Percentiles rank a stretch among this genome's conserved stretches.
Conservation (phyloP, 2,329 filamentous ascomycete species). For the Nemania sp. region DNA sequence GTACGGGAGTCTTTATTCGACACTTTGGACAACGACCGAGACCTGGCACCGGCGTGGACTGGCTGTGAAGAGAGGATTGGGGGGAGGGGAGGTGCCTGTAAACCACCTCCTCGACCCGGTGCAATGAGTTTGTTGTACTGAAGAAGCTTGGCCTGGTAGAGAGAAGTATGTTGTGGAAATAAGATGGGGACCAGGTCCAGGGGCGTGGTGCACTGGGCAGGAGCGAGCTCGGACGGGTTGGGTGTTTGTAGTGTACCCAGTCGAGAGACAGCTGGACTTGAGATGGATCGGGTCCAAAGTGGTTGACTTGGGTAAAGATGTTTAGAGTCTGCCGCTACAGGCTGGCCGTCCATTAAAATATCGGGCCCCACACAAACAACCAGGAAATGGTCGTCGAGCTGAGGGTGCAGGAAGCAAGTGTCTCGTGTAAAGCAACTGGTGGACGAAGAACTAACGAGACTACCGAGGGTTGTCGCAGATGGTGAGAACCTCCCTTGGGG, state of each 20-base stretch:
- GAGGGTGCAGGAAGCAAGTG: conserved; percentile 39
- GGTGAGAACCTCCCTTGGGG: conserved; percentile 17
- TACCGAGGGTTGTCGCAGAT: conserved; percentile 16
- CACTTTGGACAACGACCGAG: conserved; percentile 71
- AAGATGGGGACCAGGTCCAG: conserved; percentile 68
- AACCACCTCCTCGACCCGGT: conserved; percentile 64
- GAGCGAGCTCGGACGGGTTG: conserved; percentile 41
- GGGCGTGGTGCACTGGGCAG: conserved; percentile 54
- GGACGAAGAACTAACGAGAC: conserved; percentile 8
- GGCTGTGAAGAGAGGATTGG: conserved; percentile 67
- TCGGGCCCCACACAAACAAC: conserved; percentile 48
- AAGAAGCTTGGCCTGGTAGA: conserved; percentile 72
- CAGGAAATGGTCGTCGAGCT: conserved; percentile 40
- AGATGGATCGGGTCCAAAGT: conserved; percentile 56
- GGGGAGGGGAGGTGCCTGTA: conserved; percentile 67
- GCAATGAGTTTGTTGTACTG: conserved; percentile 75
- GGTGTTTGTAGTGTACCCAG: conserved; percentile 46
- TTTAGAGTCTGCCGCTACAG: conserved; percentile 62
- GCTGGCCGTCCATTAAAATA: conserved; percentile 65
- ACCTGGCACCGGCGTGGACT: conserved; percentile 67
- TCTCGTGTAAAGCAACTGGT: conserved; percentile 40
- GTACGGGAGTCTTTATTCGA: conserved; percentile 65
- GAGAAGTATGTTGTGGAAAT: conserved; percentile 68
- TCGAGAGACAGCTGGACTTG: conserved; percentile 52
- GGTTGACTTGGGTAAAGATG: conserved; percentile 60